These are phyloP conservation scores for Exophiala lecanii-corni DNA, from an alignment of 2,329 filamentous ascomycete genomes.

Conservation along the genomic window DNA sequence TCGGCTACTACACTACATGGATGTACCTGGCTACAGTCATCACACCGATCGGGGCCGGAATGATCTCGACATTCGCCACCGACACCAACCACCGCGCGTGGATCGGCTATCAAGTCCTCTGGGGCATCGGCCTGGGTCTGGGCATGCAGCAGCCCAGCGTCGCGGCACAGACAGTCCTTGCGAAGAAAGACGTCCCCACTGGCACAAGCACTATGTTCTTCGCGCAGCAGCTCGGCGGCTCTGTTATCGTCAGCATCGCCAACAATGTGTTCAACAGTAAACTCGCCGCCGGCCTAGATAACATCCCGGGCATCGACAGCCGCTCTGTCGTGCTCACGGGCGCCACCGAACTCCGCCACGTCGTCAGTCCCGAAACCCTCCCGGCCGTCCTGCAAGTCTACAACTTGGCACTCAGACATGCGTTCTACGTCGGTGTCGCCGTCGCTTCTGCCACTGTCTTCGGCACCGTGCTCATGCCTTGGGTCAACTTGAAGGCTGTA, in stretches of 20 bases:
- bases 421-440: constrained; percentile 58
- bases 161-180: constrained; percentile 27
- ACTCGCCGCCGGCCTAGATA: constrained; percentile 11
- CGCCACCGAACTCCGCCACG: constrained; percentile 42
- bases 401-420: constrained; percentile 55
- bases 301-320: constrained; percentile 18
- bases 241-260: constrained; percentile 25
- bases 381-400: constrained; percentile 57
- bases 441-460: constrained; percentile 51
- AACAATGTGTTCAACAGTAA: constrained; percentile 28
- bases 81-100: constrained; percentile 26
- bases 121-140: constrained; percentile 30
- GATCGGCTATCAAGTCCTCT: constrained; percentile 33
- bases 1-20: constrained; percentile 35
- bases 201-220: constrained; percentile 27
- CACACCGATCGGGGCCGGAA: constrained; percentile 28
- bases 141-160: constrained; percentile 29
- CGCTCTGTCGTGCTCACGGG: constrained; percentile 18
- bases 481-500: constrained; percentile 59
- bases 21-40: constrained; percentile 31
- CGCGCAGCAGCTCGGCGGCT: constrained; percentile 22
- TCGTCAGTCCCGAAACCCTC: constrained; percentile 49
- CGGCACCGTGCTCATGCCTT: constrained; percentile 56
- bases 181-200: constrained; percentile 27
- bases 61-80: constrained; percentile 29